Evolutionary conservation across 352 stramenopile species (phyloP).

Genomic region (Phytophthora crassamura): DNA sequence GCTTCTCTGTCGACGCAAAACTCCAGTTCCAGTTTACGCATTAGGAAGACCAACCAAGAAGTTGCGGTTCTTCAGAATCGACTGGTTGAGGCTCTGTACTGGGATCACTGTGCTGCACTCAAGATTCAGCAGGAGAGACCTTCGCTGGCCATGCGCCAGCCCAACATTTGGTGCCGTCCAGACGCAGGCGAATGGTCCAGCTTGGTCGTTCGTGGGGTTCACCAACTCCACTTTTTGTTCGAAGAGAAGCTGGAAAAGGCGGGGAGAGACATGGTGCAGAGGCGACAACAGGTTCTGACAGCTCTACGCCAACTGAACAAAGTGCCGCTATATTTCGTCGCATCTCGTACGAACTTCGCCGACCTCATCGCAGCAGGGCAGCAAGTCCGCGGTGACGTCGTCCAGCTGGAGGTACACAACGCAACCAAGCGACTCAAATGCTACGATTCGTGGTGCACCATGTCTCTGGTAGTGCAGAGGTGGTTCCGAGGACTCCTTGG

Average conservation of each 20-base stretch:
- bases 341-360: slow-evolving; percentile 50
- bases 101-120: slow-evolving; percentile 79
- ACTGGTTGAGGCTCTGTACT: slow-evolving; percentile 78
- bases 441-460: slow-evolving; percentile 73
- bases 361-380: slow-evolving; percentile 63
- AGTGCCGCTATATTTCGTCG: slow-evolving; percentile 63
- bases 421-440: slow-evolving; percentile 57
- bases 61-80: slow-evolving; percentile 24
- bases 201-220: slow-evolving; percentile 60
- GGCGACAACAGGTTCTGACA: slow-evolving; percentile 51
- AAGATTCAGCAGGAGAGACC: slow-evolving; percentile 60
- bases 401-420: slow-evolving; percentile 75
- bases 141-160: slow-evolving; percentile 52
- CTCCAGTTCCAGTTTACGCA: slow-evolving; percentile 2
- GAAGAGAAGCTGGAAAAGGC: slow-evolving; percentile 58
- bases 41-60: slow-evolving; percentile 12
- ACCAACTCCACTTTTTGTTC: slow-evolving; percentile 77
- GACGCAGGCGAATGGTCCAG: slow-evolving; percentile 78
- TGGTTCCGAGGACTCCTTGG: slow-evolving; percentile 66
- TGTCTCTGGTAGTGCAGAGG: slow-evolving; percentile 53
- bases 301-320: slow-evolving; percentile 64
- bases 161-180: slow-evolving; percentile 72
- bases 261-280: slow-evolving; percentile 64
- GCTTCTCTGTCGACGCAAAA: background rate
- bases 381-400: slow-evolving; percentile 68